Evolutionary conservation across 371 early-diverging fungal species (phyloP), one percentile per base, ranked within the genome.

Genomic region (Syncephalis plumigaleata): DNA sequence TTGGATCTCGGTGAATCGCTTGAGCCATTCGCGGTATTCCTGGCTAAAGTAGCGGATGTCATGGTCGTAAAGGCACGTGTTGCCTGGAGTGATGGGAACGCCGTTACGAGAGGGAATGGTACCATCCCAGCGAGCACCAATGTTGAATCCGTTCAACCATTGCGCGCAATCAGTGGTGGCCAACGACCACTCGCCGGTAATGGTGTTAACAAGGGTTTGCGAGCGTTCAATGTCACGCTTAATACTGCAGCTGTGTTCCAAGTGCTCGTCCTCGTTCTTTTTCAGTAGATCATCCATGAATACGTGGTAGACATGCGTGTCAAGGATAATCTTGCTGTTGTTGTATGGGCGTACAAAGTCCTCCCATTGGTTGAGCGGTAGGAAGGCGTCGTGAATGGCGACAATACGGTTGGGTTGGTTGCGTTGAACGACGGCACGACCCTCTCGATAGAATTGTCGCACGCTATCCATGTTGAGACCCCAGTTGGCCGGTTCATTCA

Each of bases 141-240:
- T 52, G 11, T 73, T 72, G 24, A 80, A 65, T 11, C 84, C 84
- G 49, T 84, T 82, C 20, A 81, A 53, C 55, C 73, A 81, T 8
- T 69, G 69, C 1, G 78, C 72, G 50, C 85, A 84, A 44, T 81
- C 83, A 42, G 78, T 81, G 25, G 73, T 77, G 1, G 83, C 85
- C 4, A 77, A 50, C 1, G 78, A 79, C 52, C 76, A 82, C 53
- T 82, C 83, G 24, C 85, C 83, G 0, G 78, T 77, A 58, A 84
- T 70, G 1, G 77, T 76, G 3, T 71, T 72, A 0, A 64, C 70
- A 24, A 63, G 59, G 17, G 27, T 42, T 44, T 49, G 38, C 11
- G 31, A 31, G 31, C 31, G 31, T 31, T 31, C 31, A 31, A 31
- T 31, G 31, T 31, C 31, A 11, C 31, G 31, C 55, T 54, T 55